Base-by-base conservation (phyloP, 1,284 basidiomycete genomes). In the Gymnopus androsaceus region DNA sequence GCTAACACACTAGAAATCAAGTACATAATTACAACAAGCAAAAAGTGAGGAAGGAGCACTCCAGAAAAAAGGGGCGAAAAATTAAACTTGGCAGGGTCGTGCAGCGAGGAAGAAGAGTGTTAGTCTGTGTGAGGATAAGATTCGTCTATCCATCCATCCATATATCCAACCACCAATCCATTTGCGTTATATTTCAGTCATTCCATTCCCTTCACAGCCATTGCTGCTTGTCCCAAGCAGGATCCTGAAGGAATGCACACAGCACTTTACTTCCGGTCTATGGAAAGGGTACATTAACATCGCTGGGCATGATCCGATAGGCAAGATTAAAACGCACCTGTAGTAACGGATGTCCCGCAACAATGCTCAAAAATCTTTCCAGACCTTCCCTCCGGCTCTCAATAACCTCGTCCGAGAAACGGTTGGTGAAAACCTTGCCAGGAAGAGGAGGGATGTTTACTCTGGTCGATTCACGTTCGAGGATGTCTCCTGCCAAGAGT, bases 391-490 rank as follows among this genome's bases (percentile, higher is more conserved):
- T 79, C 58, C 96, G 79, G 55, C 81, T 78, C 73, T 98, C 96
- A 59, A 99, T 98, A 42, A 98, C 92, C 70, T 99, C 96, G 67
- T 98, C 96, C 14, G 94, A 95, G 76, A 99, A 99, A 30, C 96
- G 83, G 71, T 94, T 95, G 28, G 93, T 95, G 74, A 96, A 96
- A 46, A 95, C 90, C 74, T 99, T 99, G 56, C 96, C 96, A 1
- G 96, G 97, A 40, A 99, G 84, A 21, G 94, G 85, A 0, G 96
- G 96, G 66, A 99, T 98, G 73, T 98, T 99, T 62, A 99, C 97
- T 25, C 97, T 82, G 4, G 95, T 98, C 9, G 89, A 92, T 75
- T 99, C 96, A 63, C 95, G 87, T 75, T 99, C 97, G 47, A 99
- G 86, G 66, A 98, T 93, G 72, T 99, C 96, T 50, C 48, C 48